Conservation (phyloP, 1,284 basidiomycete species). For the Amylostereum chailletii region DNA sequence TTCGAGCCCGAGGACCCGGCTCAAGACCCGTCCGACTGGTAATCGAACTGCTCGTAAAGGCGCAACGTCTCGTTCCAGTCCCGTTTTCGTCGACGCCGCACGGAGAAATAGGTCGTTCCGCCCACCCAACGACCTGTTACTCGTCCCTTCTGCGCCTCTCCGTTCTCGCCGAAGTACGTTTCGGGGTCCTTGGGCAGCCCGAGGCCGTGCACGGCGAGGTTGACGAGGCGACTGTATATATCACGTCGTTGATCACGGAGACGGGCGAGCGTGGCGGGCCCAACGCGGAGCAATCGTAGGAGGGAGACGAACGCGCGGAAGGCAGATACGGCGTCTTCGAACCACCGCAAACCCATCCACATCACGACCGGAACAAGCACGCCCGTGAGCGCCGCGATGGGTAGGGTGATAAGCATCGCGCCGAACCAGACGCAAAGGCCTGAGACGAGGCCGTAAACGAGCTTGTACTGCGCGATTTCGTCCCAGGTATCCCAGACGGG, state of each 20-base stretch:
- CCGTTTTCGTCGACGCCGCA: constrained; percentile 68
- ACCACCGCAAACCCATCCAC: constrained; percentile 84
- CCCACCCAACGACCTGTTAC: constrained; percentile 59
- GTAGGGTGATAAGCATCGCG: constrained; percentile 49
- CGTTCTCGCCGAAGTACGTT: constrained; percentile 45
- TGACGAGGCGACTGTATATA: constrained; percentile 54
- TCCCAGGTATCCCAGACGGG: constrained; percentile 78
- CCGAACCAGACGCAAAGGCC: constrained; percentile 58
- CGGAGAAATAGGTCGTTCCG: constrained; percentile 66
- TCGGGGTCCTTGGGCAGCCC: constrained; percentile 65
- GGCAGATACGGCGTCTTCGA: constrained; percentile 74
- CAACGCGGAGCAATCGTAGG: constrained; percentile 54
- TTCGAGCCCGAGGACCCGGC: no score
- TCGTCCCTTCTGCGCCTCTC: constrained; percentile 60
- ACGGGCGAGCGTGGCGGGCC: constrained; percentile 41
- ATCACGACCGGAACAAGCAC: constrained; percentile 61
- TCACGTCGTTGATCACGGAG: constrained; percentile 45
- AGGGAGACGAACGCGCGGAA: constrained; percentile 64
- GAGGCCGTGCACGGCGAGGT: constrained; percentile 50
- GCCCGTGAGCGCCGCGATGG: constrained; percentile 44
- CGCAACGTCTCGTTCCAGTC: constrained; percentile 83
- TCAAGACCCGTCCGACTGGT: constrained; percentile 37
- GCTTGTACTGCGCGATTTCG: constrained; percentile 84
- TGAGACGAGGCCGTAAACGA: constrained; percentile 70
- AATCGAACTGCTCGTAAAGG: constrained; percentile 73